Conservation (phyloP, 2,329 filamentous ascomycete genomes). For the Metarhizium guizhouense region DNA sequence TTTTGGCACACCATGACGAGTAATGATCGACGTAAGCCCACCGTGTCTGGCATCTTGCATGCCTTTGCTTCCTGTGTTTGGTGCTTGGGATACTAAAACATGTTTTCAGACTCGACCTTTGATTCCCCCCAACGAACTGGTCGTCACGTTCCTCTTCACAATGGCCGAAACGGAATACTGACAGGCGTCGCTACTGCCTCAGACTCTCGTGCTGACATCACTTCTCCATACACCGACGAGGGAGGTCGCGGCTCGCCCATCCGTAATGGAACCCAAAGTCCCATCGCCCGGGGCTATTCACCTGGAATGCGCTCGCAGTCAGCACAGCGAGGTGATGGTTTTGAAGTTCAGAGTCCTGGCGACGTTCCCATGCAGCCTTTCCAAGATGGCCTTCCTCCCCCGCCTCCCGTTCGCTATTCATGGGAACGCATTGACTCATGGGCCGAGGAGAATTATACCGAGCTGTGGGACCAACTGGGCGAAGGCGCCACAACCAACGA, state of each 20-base stretch:
- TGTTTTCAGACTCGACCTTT: constrained; percentile 69
- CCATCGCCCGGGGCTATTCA: constrained; percentile 66
- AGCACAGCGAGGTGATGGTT: constrained; percentile 55
- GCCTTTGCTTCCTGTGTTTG: neutral
- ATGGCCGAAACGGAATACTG: constrained; percentile 71
- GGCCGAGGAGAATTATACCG: constrained; percentile 91
- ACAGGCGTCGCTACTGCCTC: constrained; percentile 83
- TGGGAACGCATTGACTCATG: constrained; percentile 92
- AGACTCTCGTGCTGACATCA: constrained; percentile 80
- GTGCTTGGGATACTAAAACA: neutral
- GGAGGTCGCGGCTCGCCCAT: constrained; percentile 43
- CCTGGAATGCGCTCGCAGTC: constrained; percentile 78
- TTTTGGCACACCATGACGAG: constrained; percentile 92
- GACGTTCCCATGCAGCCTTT: constrained; percentile 98
- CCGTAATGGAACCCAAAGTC: constrained; percentile 39
- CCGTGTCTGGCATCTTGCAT: neutral
- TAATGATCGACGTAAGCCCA: constrained; percentile 56
- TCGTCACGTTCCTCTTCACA: constrained; percentile 78
- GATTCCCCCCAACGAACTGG: constrained; percentile 91
- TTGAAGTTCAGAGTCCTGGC: constrained; percentile 63
- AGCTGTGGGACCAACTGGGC: constrained; percentile 86
- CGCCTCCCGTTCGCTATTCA: constrained; percentile 79
- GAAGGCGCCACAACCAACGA: constrained; percentile 91
- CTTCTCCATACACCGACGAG: constrained; percentile 71
- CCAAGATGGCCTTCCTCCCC: constrained; percentile 79